These are phyloP conservation scores for Scorias spongiosa DNA, from an alignment of 2,329 filamentous ascomycete genomes.

Conservation along the genomic window DNA sequence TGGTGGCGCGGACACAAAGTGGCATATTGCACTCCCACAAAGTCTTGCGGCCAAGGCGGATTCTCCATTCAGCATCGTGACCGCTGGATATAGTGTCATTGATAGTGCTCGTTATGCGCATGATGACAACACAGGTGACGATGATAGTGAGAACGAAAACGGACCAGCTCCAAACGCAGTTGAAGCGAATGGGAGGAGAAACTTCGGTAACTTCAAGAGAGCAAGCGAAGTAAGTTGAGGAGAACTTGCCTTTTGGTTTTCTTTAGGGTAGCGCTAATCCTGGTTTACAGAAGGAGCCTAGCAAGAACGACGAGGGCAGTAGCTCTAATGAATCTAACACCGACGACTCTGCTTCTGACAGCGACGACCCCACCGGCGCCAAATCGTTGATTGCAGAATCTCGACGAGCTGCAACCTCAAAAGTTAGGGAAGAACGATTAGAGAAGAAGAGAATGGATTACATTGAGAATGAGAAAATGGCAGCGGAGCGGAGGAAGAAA, in stretches of 20 bases:
- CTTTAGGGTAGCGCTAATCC: too few relatives aligned
- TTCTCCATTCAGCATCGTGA: conserved; percentile 40
- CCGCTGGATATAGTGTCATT: conserved; percentile 41
- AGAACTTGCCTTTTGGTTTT: too few relatives aligned
- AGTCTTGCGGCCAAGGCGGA: conserved; percentile 19
- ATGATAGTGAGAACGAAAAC: conserved; percentile 20
- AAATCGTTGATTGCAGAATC: conserved; percentile 30
- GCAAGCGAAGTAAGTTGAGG: conserved; percentile 12
- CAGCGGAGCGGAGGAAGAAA: conserved; percentile 47
- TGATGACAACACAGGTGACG: conserved; percentile 17
- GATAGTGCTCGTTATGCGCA: conserved; percentile 18
- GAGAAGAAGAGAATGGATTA: conserved; percentile 35
- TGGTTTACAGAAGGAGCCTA: conserved; percentile 9
- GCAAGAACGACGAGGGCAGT: conserved; percentile 18
- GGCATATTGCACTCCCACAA: conserved; percentile 50
- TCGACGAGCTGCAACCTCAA: conserved; percentile 29
- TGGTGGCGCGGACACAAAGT: conserved; percentile 53
- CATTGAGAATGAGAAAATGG: conserved; percentile 35
- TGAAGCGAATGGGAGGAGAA: conserved; percentile 24
- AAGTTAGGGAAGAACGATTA: conserved; percentile 28
- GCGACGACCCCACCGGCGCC: conserved; percentile 26
- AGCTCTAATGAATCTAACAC: conserved; percentile 1
- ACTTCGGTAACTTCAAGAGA: conserved; percentile 35
- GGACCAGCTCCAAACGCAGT: conserved; percentile 16
- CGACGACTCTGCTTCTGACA: conserved; percentile 18